Evolutionary conservation across 345 rosid genomes (phyloP), one percentile per base, ranked within the genome.

Genomic region (Brassica carinata): DNA sequence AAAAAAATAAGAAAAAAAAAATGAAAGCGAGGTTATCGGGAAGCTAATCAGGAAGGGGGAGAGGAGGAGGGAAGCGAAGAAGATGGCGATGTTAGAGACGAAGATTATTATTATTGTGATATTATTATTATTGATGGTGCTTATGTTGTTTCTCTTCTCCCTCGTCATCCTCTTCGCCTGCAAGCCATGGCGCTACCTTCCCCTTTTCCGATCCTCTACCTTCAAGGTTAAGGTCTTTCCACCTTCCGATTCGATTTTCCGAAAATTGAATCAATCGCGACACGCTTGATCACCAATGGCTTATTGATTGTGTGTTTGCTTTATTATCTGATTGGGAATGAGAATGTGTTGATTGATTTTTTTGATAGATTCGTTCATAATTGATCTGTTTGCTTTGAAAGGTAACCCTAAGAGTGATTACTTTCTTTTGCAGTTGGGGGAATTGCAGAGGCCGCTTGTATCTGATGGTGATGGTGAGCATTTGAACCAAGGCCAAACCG

Each of bases 121-220:
- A 61, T 3, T 61, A 48, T 51, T 51, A 48, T 43, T 43, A 48
- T 51, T 51, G 33, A 61, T 61, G 31, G n/a, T 61, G 64, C 64
- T 23, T 61, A 61, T 61, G 78, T 77, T 93, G 83, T 81, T 93
- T 75, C 73, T 96, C 81, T 77, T 93, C 86, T 40, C 89, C 85
- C 34, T 96, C 84, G 64, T 90, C 86, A 38, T 92, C 88, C 73
- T 93, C 78, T 30, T 90, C 78, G 92, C 88, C 88, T 93, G 93
- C 82, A 88, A 87, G 77, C 99, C 98, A 83, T 96, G 99, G 98
- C 99, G 96, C 18, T 88, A 77, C 85, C 73, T 90, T 78, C 83
- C 85, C 68, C 87, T 79, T 78, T 87, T 51, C 80, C 88, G 82
- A 64, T 76, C 76, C 75, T 85, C 83, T 30, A 7, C 81, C 83